Conservation (phyloP, 345 rosid genomes). For the Eucalyptus marginata region DNA sequence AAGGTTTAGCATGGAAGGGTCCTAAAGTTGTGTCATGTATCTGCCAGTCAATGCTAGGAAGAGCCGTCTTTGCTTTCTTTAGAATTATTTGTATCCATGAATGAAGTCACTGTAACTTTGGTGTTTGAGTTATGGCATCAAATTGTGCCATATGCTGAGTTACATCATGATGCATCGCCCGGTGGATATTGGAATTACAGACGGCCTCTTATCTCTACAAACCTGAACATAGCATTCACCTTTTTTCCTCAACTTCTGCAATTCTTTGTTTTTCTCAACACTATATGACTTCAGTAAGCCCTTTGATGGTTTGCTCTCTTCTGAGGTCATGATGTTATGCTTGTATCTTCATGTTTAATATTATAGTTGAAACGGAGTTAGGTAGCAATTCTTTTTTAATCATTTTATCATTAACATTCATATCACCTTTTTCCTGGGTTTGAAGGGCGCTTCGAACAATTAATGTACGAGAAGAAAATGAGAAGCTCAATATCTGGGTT, state of each 20-base stretch:
- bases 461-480: constrained; percentile 80
- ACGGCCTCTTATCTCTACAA: neutral
- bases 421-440: neutral
- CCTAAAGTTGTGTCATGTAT: neutral
- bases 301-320: neutral
- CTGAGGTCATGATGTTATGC: neutral
- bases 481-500: constrained; percentile 93
- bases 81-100: neutral
- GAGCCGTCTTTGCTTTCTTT: neutral
- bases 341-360: neutral
- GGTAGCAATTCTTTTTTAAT: neutral
- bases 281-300: neutral
- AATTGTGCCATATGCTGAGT: neutral
- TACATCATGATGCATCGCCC: neutral
- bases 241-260: neutral
- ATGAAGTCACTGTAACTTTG: neutral
- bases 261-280: neutral
- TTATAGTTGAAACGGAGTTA: neutral
- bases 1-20: neutral
- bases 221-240: neutral
- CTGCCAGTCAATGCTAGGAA: neutral
- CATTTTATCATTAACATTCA: neutral
- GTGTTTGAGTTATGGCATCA: neutral
- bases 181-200: neutral
- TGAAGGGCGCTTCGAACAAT: constrained; percentile 88